Base-by-base conservation (phyloP, 352 stramenopile species). In the Globisporangium okanoganense region DNA sequence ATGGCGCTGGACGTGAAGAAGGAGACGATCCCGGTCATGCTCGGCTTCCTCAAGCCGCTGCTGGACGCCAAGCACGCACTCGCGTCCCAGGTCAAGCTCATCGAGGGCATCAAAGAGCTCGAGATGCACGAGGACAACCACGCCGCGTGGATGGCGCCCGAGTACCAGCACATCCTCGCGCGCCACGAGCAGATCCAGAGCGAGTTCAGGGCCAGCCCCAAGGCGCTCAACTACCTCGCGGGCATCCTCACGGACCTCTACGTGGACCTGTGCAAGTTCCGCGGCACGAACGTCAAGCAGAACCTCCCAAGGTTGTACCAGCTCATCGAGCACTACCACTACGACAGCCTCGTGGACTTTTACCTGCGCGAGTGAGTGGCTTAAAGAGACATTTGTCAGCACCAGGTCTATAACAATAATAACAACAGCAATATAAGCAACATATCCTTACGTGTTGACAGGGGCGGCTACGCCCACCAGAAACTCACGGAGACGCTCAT, bases 401-500 rank as follows among this genome's bases (percentile, higher is more conserved):
- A n/a, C n/a, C n/a, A n/a, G n/a, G n/a, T n/a, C n/a, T 33, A 49
- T 49, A 49, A 49, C n/a, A 14, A 49, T 49, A 2, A 27, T 18
- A 49, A 27, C 24, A 27, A 5, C 20, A 49, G 43, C 9, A 16
- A 48, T 16, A 45, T 25, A 27, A 52, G 7, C n/a, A 18, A 9
- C 3, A 33, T 6, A 33, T 33, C 29, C n/a, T n/a, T n/a, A n/a
- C n/a, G n/a, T n/a, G n/a, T n/a, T n/a, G n/a, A n/a, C n/a, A n/a
- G n/a, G n/a, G 35, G 35, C 14, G 10, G 18, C 18, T 55, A 75
- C 1, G 67, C 59, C 85, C 85, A 94, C 83, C 85, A 94, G 35
- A 90, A 94, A 55, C 82, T 93, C 48, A 93, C 85, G 0, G 85
- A 94, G 58, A 92, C 92, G 58, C 85, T 94, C 38, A 75, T 80